Conservation (phyloP, 2,329 filamentous ascomycete species). For the Rhexocercosporidium sp. region DNA sequence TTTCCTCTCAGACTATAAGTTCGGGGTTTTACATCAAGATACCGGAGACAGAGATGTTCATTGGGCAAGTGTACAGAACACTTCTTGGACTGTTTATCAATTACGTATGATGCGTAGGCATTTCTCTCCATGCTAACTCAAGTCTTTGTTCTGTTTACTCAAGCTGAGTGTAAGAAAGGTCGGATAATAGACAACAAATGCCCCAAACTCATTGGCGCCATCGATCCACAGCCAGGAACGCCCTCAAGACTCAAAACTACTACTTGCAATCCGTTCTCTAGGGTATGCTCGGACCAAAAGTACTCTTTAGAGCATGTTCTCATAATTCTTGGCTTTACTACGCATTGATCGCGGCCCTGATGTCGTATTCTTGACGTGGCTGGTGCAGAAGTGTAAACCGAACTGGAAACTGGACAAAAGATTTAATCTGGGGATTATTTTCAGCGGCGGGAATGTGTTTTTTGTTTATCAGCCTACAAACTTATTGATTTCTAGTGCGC, state of each 20-base stretch:
- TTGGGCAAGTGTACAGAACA: conserved; percentile 44
- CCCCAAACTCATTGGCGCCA: conserved; percentile 30
- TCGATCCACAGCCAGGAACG: conserved; percentile 38
- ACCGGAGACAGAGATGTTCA: conserved; percentile 45
- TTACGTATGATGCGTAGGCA: conserved; percentile 41
- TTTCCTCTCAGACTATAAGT: conserved; percentile 45
- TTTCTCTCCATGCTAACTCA: neutral
- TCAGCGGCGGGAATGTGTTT: conserved; percentile 37
- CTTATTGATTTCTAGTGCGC: conserved; percentile 37
- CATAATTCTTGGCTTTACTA: conserved; percentile 41
- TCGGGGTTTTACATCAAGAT: conserved; percentile 48
- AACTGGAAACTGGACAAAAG: conserved; percentile 40
- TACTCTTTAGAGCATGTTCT: conserved; percentile 36
- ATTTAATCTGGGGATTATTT: conserved; percentile 39
- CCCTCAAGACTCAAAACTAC: conserved; percentile 41
- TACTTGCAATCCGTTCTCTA: conserved; percentile 44
- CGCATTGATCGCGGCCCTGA: conserved; percentile 41
- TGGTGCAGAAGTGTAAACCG: conserved; percentile 38
- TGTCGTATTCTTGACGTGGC: conserved; percentile 34
- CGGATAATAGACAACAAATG: conserved; percentile 21
- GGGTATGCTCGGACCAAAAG: conserved; percentile 45
- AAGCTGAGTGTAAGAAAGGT: neutral
- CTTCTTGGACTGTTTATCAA: conserved; percentile 43
- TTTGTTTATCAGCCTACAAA: conserved; percentile 41
- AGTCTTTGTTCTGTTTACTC: no score